Percentiles rank a stretch among this genome's conserved stretches.
Conservation (phyloP, 345 rosid genomes). For the Litchi chinensis region DNA sequence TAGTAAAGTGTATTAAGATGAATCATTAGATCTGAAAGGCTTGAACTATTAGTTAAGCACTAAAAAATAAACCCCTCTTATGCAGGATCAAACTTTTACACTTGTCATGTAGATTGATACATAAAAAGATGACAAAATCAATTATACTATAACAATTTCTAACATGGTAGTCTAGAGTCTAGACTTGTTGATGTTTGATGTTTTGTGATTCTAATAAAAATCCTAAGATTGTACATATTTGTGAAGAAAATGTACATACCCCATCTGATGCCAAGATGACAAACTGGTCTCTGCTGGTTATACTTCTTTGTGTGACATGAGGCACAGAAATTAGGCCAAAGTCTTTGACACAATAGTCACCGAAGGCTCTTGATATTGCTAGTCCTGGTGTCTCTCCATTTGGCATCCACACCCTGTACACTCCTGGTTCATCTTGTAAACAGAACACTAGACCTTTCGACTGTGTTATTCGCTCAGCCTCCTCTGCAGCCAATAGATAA, state of each 20-base stretch:
- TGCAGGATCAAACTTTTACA: too few species aligned
- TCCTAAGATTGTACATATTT: neutral
- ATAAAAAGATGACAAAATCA: too few species aligned
- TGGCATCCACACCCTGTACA: slow-evolving; percentile 78
- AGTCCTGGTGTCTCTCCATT: slow-evolving; percentile 62
- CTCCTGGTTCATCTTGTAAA: slow-evolving; percentile 76
- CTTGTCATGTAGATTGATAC: too few species aligned
- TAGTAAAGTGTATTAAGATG: too few species aligned
- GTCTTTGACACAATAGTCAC: slow-evolving; percentile 84
- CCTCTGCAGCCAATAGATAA: slow-evolving; percentile 53
- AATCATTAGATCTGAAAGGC: too few species aligned
- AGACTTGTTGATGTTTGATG: too few species aligned
- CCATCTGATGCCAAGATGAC: slow-evolving; percentile 86
- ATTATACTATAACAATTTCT: too few species aligned
- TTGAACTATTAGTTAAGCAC: too few species aligned
- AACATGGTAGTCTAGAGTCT: too few species aligned
- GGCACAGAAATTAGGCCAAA: slow-evolving; percentile 83
- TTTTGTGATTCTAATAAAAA: too few species aligned
- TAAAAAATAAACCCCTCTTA: too few species aligned
- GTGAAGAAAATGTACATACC: slow-evolving; percentile 32
- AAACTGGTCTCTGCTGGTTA: slow-evolving; percentile 66
- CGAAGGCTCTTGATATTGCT: slow-evolving; percentile 82
- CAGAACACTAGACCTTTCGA: slow-evolving; percentile 70
- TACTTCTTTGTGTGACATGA: slow-evolving; percentile 55
- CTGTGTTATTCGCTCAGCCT: slow-evolving; percentile 71